Conservation (phyloP, 2,329 filamentous ascomycete genomes). For the Leptographium procerum region DNA sequence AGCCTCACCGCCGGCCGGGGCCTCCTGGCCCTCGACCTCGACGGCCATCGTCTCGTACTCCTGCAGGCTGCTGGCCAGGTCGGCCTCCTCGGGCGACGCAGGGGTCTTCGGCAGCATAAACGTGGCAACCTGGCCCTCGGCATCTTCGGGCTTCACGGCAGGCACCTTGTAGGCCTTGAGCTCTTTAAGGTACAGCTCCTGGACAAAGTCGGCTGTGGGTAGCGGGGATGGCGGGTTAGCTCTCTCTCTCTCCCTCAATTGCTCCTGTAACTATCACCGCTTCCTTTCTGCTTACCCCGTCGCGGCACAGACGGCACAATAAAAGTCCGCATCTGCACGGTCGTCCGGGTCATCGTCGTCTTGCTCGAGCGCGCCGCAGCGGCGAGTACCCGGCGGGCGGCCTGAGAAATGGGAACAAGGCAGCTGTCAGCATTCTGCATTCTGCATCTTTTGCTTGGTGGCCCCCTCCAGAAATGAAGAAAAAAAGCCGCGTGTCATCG, state of each 20-base stretch:
- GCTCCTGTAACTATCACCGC: background rate
- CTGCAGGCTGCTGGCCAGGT: constrained; percentile 83
- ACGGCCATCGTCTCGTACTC: constrained; percentile 91
- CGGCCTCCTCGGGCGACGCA: constrained; percentile 81
- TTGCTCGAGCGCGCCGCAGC: constrained; percentile 25
- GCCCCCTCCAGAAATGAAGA: no score
- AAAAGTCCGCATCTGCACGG: constrained; percentile 25
- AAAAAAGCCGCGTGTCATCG: background rate
- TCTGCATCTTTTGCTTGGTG: background rate
- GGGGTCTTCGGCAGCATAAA: constrained; percentile 74
- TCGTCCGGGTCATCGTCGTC: constrained; percentile 27
- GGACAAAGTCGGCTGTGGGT: constrained; percentile 88
- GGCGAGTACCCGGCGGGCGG: constrained; percentile 38
- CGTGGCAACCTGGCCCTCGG: constrained; percentile 82
- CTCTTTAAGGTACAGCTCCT: constrained; percentile 95
- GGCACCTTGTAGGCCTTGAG: constrained; percentile 90
- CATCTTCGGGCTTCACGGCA: constrained; percentile 71
- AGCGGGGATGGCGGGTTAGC: constrained; percentile 16
- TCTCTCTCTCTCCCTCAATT: background rate
- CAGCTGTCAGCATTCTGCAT: background rate
- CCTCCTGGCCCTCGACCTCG: constrained; percentile 82
- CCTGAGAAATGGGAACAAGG: constrained; percentile 19
- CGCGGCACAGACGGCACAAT: constrained; percentile 50
- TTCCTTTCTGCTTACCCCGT: constrained; percentile 42
- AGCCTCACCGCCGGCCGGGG: constrained; percentile 44